Conservation (phyloP, 805 yeast species). For the Candida silvicultrix region DNA sequence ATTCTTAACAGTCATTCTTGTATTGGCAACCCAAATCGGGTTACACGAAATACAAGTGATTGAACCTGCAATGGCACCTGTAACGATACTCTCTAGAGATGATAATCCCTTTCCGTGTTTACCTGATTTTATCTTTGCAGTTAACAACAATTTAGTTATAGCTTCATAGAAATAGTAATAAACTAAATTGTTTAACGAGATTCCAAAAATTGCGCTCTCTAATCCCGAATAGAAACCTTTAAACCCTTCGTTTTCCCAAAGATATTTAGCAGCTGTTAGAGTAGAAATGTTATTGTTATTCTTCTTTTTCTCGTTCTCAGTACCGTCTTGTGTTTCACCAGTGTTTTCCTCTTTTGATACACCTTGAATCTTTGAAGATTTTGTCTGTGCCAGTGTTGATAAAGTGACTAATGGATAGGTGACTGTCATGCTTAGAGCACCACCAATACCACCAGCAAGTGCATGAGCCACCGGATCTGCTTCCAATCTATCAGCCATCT, state of each 20-base stretch:
- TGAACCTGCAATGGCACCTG: constrained; percentile 85
- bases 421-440: constrained; percentile 77
- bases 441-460: constrained; percentile 92
- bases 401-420: constrained; percentile 88
- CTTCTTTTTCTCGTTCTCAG: constrained; percentile 13
- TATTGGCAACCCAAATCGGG: constrained; percentile 94
- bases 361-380: constrained; percentile 21
- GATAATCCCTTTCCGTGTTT: constrained; percentile 29
- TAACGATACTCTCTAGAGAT: constrained; percentile 61
- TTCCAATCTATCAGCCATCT: constrained; percentile 19
- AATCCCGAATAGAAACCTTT: constrained; percentile 76
- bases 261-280: constrained; percentile 36
- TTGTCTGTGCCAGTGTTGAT: constrained; percentile 86
- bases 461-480: constrained; percentile 60
- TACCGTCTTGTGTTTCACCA: no score
- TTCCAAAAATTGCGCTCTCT: constrained; percentile 83
- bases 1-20: constrained; percentile 67
- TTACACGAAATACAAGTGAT: constrained; percentile 77
- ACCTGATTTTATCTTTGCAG: constrained; percentile 29
- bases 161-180: constrained; percentile 90
- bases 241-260: constrained; percentile 54
- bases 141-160: constrained; percentile 33
- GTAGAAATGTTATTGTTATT: constrained; percentile 19
- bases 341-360: constrained; percentile 11
- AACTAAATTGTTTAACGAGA: constrained; percentile 78